Evolutionary conservation across 805 yeast genomes (phyloP).

Genomic region (Ogataea pignaliae): DNA sequence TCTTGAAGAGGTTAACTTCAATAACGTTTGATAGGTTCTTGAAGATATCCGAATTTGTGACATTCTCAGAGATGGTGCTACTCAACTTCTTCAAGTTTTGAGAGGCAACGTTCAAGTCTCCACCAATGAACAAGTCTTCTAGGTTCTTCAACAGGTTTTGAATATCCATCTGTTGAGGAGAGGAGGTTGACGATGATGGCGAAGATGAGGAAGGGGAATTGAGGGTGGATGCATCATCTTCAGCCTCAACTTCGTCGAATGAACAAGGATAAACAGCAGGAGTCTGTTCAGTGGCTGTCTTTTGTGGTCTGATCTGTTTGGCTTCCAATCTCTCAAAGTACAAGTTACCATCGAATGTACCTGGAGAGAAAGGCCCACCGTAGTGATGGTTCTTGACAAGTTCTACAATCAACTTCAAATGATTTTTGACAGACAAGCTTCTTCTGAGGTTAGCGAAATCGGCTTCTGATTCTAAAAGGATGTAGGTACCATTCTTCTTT

Average conservation of each 20-base stretch:
- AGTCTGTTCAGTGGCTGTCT: neutral
- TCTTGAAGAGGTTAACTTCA: slow-evolving; percentile 17
- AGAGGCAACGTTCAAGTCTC: slow-evolving; percentile 5
- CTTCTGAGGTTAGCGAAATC: slow-evolving; percentile 42
- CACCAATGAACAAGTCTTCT: slow-evolving; percentile 12
- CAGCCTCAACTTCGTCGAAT: neutral
- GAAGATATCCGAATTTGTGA: slow-evolving; percentile 19
- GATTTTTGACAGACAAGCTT: slow-evolving; percentile 45
- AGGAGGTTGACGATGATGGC: too few species aligned
- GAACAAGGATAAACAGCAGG: too few species aligned
- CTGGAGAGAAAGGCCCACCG: too few species aligned
- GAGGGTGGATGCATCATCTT: neutral
- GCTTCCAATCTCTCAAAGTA: too few species aligned
- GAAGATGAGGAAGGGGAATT: neutral
- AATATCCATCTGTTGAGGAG: slow-evolving; percentile 4
- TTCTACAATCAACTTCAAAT: slow-evolving; percentile 31
- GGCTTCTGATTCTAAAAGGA: slow-evolving; percentile 32
- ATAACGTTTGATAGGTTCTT: slow-evolving; percentile 14
- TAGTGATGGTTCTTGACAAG: neutral
- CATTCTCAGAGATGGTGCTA: slow-evolving; percentile 17
- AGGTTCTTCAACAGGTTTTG: slow-evolving; percentile 8
- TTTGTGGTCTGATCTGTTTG: too few species aligned
- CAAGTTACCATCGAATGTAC: too few species aligned
- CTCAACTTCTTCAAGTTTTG: slow-evolving; percentile 13
- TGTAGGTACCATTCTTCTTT: slow-evolving; percentile 39